These are phyloP conservation scores for Cyclotella sp. DNA, from an alignment of 108 stramenopile species.

Conservation along the genomic window DNA sequence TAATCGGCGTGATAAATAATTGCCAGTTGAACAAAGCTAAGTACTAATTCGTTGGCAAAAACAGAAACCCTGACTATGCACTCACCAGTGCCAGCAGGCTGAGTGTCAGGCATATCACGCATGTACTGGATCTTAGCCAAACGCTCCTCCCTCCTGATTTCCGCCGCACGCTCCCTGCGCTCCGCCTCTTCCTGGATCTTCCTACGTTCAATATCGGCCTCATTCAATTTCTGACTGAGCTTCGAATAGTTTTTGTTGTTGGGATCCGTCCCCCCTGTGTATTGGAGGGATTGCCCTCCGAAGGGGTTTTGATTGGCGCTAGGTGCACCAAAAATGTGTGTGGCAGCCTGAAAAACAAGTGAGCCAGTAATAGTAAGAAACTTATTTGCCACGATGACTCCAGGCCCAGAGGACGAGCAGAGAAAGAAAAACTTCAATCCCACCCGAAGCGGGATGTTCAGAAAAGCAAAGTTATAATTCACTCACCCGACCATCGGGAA, in stretches of 20 bases:
- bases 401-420: too few species aligned
- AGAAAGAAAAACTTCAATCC: too few species aligned
- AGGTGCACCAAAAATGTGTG: background rate
- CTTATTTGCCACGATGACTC: background rate
- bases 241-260: slow-evolving; percentile 73
- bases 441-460: background rate
- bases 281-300: slow-evolving; percentile 76
- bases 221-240: slow-evolving; percentile 84
- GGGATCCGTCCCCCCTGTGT: slow-evolving; percentile 75
- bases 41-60: background rate
- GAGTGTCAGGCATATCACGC: slow-evolving; percentile 90
- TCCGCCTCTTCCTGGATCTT: slow-evolving; percentile 87
- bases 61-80: background rate
- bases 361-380: background rate
- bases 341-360: slow-evolving; percentile 8
- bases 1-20: background rate
- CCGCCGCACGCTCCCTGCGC: slow-evolving; percentile 87
- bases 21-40: background rate
- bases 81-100: slow-evolving; percentile 90
- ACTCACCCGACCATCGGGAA: slow-evolving; percentile 31
- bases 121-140: slow-evolving; percentile 92
- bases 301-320: slow-evolving; percentile 65
- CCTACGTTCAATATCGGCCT: slow-evolving; percentile 90
- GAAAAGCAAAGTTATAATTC: background rate
- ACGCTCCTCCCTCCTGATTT: slow-evolving; percentile 91